Percentiles rank a stretch among this genome's conserved stretches.
Conservation (phyloP, 2,329 filamentous ascomycete genomes). For the Fusarium pseudoanthophilum region DNA sequence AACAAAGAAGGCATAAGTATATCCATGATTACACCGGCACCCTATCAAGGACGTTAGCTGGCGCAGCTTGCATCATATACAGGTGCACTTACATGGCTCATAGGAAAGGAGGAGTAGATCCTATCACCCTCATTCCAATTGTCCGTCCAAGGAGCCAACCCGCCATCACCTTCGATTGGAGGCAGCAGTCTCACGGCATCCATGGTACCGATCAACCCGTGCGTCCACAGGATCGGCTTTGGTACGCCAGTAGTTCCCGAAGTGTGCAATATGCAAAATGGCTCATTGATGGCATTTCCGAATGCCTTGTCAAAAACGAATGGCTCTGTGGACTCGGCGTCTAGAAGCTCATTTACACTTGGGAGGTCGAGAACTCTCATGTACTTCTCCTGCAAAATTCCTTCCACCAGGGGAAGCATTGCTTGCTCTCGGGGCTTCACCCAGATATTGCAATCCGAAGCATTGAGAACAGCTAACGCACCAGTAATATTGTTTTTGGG, state of each 20-base stretch:
- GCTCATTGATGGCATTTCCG: conserved; percentile 48
- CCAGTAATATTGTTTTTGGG: conserved; percentile 50
- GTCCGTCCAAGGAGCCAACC: conserved; percentile 42
- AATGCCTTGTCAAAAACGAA: conserved; percentile 45
- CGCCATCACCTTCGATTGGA: conserved; percentile 43
- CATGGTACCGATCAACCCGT: conserved; percentile 49
- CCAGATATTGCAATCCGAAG: conserved; percentile 48
- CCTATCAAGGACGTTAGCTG: conserved; percentile 20
- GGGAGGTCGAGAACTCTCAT: conserved; percentile 47
- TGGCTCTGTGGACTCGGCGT: conserved; percentile 17
- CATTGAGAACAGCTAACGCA: conserved; percentile 48
- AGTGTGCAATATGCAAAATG: conserved; percentile 54
- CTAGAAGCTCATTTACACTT: conserved; percentile 44
- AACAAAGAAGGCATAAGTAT: conserved; percentile 53
- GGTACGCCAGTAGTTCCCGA: conserved; percentile 56
- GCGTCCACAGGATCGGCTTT: conserved; percentile 53
- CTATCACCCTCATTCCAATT: conserved; percentile 38
- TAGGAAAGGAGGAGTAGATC: conserved; percentile 46
- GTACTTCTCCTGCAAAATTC: conserved; percentile 36
- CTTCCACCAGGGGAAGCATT: conserved; percentile 32
- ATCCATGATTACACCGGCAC: conserved; percentile 56
- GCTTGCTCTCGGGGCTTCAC: conserved; percentile 38
- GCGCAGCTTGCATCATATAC: not conserved
- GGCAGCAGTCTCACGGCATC: conserved; percentile 52
- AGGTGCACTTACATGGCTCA: not conserved